Evolutionary conservation across 2,329 filamentous ascomycete genomes (phyloP), one percentile per base, ranked within the genome.

Genomic region (Verticillium dahliae): DNA sequence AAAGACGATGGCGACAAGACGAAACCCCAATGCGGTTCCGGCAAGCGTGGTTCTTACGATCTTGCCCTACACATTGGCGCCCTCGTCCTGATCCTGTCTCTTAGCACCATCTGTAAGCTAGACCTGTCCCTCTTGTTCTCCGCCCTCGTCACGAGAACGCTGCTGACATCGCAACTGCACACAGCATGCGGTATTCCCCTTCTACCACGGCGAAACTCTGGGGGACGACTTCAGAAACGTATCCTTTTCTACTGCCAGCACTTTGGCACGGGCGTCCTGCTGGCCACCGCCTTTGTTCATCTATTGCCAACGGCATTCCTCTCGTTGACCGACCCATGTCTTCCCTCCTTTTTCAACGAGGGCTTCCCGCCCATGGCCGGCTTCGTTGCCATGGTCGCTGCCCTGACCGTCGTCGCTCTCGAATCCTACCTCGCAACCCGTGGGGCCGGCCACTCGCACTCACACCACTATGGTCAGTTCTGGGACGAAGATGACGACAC

Each of bases 351-450:
- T 71, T 96, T 93, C 84, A 94, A 85, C 72, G 71, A 89, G 65
- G 84, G 85, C n/a, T 96, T 95, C 72, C 85, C 82, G 56, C 90
- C 91, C 6, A 88, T 96, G 72, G 87, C 91, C 0, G 92, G 92
- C 2, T 81, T 95, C 57, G 85, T 96, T 56, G 90, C 91, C 61
- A 94, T 96, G 90, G 74, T 87, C 10, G 87, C 90, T 11, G 90
- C 91, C n/a, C 81, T 96, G 62, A 78, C 90, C 4, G 92, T 97
- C 3, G 91, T 96, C 6, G 85, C 86, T 2, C 83, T 97, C 59
- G 94, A 98, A 74, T 96, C 95, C 77, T 92, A 92, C 72, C 88
- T 98, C 67, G 92, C 92, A 0, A 90, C 88, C 2, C 76, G 85
- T 61, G 86, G 86, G 54, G 86, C 85, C 1, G 80, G 84, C 1